Evolutionary conservation across 306 rosid species (phyloP), one percentile per base, ranked within the genome.

Genomic region (peach (Prunus persica)): DNA sequence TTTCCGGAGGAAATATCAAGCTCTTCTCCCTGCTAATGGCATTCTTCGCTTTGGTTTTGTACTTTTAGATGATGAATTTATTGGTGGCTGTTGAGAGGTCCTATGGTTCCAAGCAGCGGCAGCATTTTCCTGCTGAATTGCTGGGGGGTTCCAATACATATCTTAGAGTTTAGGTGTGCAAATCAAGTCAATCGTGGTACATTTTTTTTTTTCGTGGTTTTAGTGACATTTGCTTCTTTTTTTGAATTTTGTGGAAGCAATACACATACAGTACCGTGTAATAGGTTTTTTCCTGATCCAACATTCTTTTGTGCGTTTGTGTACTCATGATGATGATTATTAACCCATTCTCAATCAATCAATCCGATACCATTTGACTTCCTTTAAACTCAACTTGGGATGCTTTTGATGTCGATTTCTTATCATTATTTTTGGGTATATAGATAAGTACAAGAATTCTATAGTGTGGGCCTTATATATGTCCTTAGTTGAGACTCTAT

Each of bases 11-110:
- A 54, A 10, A 34, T 76, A 74, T 62, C 61, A 84, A 69, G 74
- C 63, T 77, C 67, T 64, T 72, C 71, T 69, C 85, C 64, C 78
- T 87, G 72, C 43, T 93, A 46, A 22, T 88, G 84, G 87, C 84
- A 74, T 25, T 89, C 75, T 76, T 80, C 49, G 25, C 86, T 56
- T 68, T 78, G 65, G 38, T 80, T 34, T 77, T 86, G 62, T 74
- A 25, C 58, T 64, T 57, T 72, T 62, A 62, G 80, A 54, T 87
- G 82, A 89, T 72, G 69, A 70, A 46, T 68, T 75, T 34, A 20
- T 49, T 64, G 30, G 55, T 69, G 13, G 8, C 58, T 34, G 41
- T 34, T 34, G 52, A 61, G 43, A 69, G 45, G 51, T 57, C 8
- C 8, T 34, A 6, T 6, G 55, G 8, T 70, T 76, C 43, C n/a